Percentiles rank a stretch among this genome's conserved stretches.
Evolutionary conservation across 2,329 filamentous ascomycete species (phyloP).

Genomic region (Botryotinia convoluta): DNA sequence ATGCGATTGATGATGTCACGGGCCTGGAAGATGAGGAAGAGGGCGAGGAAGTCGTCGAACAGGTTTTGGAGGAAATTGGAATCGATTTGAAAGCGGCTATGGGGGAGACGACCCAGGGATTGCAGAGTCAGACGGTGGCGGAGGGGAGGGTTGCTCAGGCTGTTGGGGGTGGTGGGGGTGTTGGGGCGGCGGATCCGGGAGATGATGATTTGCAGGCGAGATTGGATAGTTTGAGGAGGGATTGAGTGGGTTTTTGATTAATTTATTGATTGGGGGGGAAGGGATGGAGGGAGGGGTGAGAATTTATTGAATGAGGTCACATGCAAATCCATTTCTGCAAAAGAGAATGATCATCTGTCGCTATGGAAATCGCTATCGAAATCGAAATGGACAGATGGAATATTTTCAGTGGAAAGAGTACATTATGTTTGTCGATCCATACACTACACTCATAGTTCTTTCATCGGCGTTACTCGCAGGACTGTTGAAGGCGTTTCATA

Average conservation of each 20-base stretch:
- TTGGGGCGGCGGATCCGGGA: conserved; percentile 54
- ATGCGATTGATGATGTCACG: conserved; percentile 95
- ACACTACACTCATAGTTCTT: no score
- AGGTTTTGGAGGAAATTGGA: conserved; percentile 94
- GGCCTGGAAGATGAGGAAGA: conserved; percentile 89
- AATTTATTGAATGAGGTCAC: conserved; percentile 85
- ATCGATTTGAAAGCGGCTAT: conserved; percentile 87
- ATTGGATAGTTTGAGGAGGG: conserved; percentile 69
- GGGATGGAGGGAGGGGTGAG: neutral
- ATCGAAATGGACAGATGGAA: conserved; percentile 93
- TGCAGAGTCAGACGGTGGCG: conserved; percentile 70
- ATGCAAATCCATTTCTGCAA: conserved; percentile 92
- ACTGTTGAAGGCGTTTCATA: neutral
- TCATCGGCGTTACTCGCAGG: conserved; percentile 2
- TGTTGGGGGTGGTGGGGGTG: conserved; percentile 65
- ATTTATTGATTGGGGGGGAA: conserved; percentile 65
- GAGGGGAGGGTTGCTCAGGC: conserved; percentile 84
- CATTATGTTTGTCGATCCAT: conserved; percentile 75
- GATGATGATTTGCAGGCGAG: conserved; percentile 94
- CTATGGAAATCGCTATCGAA: conserved; percentile 97
- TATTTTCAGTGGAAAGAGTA: conserved; percentile 81
- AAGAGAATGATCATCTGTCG: conserved; percentile 91
- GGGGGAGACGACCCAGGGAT: conserved; percentile 82
- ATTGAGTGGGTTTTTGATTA: neutral
- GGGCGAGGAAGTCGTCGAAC: conserved; percentile 93